Evolutionary conservation across 2,329 filamentous ascomycete species (phyloP).

Genomic region (Arthrobotrys entomopaga): DNA sequence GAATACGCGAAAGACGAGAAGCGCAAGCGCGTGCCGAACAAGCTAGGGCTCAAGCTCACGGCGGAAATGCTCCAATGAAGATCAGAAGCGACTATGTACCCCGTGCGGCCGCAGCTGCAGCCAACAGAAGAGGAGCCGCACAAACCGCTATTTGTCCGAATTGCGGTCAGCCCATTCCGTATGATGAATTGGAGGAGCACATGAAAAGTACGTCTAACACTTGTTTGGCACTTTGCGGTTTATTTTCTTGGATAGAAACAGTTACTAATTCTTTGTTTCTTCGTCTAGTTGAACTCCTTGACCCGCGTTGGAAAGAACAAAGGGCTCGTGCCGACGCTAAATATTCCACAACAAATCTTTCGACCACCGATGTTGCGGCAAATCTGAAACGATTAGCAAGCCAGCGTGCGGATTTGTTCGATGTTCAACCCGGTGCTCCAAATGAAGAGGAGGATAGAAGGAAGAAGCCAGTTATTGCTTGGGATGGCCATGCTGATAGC

Average conservation of each 20-base stretch:
- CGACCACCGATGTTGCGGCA: constrained; percentile 85
- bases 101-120: constrained; percentile 77
- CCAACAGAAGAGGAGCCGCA: constrained; percentile 65
- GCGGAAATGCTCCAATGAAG: constrained; percentile 77
- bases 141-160: constrained; percentile 86
- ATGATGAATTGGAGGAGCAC: constrained; percentile 87
- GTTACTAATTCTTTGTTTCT: constrained; percentile 61
- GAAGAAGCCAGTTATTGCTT: constrained; percentile 71
- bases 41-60: constrained; percentile 79
- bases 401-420: constrained; percentile 87
- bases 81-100: constrained; percentile 95
- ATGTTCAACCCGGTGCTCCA: constrained; percentile 66
- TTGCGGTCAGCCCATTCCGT: constrained; percentile 88
- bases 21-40: constrained; percentile 75
- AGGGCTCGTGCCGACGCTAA: constrained; percentile 87
- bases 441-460: constrained; percentile 72
- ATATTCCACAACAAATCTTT: constrained; percentile 84
- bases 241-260: too few relatives aligned
- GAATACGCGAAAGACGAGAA: constrained; percentile 72
- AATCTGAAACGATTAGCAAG: constrained; percentile 95
- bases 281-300: constrained; percentile 78
- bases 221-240: too few relatives aligned
- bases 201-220: constrained; percentile 75
- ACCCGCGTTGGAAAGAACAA: constrained; percentile 95
- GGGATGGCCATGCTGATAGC: constrained; percentile 73